Base-by-base conservation (phyloP, 352 stramenopile genomes). In the Phytophthora kernoviae region DNA sequence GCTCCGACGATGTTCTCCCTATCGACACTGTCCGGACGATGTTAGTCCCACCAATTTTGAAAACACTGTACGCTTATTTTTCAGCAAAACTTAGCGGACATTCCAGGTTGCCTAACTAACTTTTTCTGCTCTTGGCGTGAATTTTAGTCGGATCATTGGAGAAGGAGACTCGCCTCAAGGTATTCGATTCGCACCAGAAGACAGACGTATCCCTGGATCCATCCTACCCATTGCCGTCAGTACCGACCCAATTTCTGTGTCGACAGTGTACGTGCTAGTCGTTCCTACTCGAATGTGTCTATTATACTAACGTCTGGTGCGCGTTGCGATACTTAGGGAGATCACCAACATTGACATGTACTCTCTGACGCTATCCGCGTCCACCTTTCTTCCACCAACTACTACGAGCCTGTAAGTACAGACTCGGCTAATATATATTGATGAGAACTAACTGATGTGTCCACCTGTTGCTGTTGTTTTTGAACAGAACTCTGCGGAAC, bases 261-360 rank as follows among this genome's bases (percentile, higher is more conserved):
- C 68, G 5, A 52, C 56, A 54, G 68, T 77, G 68, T 77, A 57
- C 46, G 64, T 65, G 0, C 3, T 7, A 41, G 4, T 15, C 4
- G 9, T 15, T 21, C 1, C 8, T 2, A 12, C 15, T 26, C 3
- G 3, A 30, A 20, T 57, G 15, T 20, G 4, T n/a, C 26, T 50
- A 11, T n/a, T 43, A 18, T n/a, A 11, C 18, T 7, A 22, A 39
- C 12, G 0, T 1, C 2, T 15, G 8, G 36, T 21, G 40, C 58
- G 22, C 54, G 2, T 22, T 0, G 10, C 26, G 34, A 10, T 32
- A 14, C 17, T 40, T 46, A 77, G 69, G 20, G 60, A 74, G 57
- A 61, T 77, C 40, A 47, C 33, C 47, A 77, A 77, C 49, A 66
- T 77, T 12, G 65, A 77, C 42, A 55, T 77, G 61, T 69, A 59